Base-by-base conservation (phyloP, 1,284 basidiomycete species). In the Bondarzewia mesenterica region DNA sequence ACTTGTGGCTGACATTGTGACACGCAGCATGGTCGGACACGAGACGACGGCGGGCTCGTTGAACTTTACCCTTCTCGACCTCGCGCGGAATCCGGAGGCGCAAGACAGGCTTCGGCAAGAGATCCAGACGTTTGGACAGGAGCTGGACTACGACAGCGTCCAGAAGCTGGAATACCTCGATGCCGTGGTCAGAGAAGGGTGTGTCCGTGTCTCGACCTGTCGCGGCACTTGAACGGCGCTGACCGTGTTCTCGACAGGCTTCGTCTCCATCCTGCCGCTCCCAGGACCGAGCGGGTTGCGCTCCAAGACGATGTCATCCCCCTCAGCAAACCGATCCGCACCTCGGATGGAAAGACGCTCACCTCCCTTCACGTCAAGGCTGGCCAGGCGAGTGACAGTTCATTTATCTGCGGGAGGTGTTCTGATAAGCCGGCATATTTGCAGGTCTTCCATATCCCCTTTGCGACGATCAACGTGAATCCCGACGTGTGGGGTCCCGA, bases 401-500 rank as follows among this genome's bases (percentile, higher is more conserved):
- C 20, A 1, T 15, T 29, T 37, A 23, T 10, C 36, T 15, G 12
- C 27, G 18, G 1, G n/a, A n/a, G n/a, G 12, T 2, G 8, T 10
- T 21, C 25, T 39, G 18, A 12, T 37, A 7, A 36, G 8, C 44
- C 38, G 16, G 10, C 14, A 37, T 4, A 36, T 8, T 18, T 25
- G 5, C 21, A 60, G 56, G 43, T 54, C 12, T 55, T 60, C 26
- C 46, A 56, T 42, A 53, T 63, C 39, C 58, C 60, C 5, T 46
- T 52, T 36, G 51, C 57, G 14, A 49, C 57, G 8, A 44, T 62
- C 23, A 55, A 59, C 21, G 55, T 56, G 18, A 38, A 58, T 36
- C 51, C 54, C 40, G 49, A 52, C 7, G 57, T 62, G 2, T 66
- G 64, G 64, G 55, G 53, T 8, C 38, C 21, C 8, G 63, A 66